Evolutionary conservation across 2,329 filamentous ascomycete genomes (phyloP), one percentile per base, ranked within the genome.

Genomic region (Exophiala mesophila): DNA sequence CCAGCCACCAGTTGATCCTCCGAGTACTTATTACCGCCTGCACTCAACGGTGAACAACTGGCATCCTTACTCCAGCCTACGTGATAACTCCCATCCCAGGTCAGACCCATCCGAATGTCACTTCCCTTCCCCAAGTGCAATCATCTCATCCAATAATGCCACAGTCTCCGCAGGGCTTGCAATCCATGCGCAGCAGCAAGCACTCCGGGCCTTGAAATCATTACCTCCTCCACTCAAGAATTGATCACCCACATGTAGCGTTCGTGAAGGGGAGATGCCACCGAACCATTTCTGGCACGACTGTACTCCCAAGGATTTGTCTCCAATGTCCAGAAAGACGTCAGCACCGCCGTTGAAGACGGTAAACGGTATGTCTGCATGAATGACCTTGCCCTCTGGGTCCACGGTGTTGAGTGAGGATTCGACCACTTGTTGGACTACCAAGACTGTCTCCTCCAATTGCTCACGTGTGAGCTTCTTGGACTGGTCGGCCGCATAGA

Each of bases 321-420:
- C 92, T 42, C 92, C 92, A 59, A 98, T 96, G 63, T 98, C 92
- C 40, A 98, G 89, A 65, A 98, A 98, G 30, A 97, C 88, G 63
- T 98, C 92, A 49, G 92, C 90, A 8, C 92, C 92, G 40, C 90
- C 92, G 63, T 98, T 98, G 72, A 98, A 98, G 16, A 92, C 92
- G 61, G 92, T 98, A 60, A 97, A 98, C 0, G 92, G 92, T 21
- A 98, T 55, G 16, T 48, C 32, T 8, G 54, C 50, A 42, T 55
- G 48, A 3, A 33, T 15, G n/a, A 44, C 26, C 15, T 34, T 26
- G 9, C 32, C 31, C 7, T 33, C 44, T 10, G 39, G 23, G 7
- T 26, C 19, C 3, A 56, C 52, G 74, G 63, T 30, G 70, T 65
- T 83, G 1, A 76, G 69, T 29, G 82, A 86, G 56, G 89, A 77